Evolutionary conservation across 768 basidiomycete species (phyloP), one percentile per base, ranked within the genome.

Genomic region (Hydnum rufescens): DNA sequence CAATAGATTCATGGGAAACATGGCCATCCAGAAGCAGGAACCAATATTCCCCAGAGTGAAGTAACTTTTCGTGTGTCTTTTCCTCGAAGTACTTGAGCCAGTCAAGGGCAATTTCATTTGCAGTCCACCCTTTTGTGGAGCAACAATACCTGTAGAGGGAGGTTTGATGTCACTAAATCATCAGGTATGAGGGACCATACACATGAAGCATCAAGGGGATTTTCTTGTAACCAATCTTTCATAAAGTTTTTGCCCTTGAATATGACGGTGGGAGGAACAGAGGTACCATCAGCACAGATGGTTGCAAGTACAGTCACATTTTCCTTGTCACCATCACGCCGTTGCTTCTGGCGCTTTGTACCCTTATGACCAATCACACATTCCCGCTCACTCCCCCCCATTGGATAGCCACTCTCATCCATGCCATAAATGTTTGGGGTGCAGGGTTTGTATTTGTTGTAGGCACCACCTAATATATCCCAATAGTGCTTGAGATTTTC

Each of bases 61-160:
- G 53, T 74, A n/a, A 71, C 53, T 71, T 70, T 5, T 55, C 60
- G 5, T 57, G 44, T 18, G 70, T 74, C 34, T 64, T 57, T n/a
- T 54, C 47, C 34, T 73, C 64, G 53, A 72, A 74, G 8, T 13
- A 34, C 34, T 53, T 56, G n/a, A 43, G 8, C 47, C 54, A 39
- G 8, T 47, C 2, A 1, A 48, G 13, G 13, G 54, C 54, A 3
- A 42, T 42, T 16, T 22, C 19, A 6, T n/a, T 25, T 5, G 39
- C 44, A 16, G 54, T 39, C n/a, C 28, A 47, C 39, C 54, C 32
- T 13, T 29, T 55, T 8, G n/a, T 22, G 5, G 28, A 57, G 23
- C n/a, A 5, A 5, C 29, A 18, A 22, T 51, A 18, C 62, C 42
- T 19, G 43, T 30, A 29, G 18, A 28, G 26, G 5, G 26, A 13